phyloP scores from a whole-genome alignment of 2,329 filamentous ascomycete genomes.

The Penicillium olsonii region DNA sequence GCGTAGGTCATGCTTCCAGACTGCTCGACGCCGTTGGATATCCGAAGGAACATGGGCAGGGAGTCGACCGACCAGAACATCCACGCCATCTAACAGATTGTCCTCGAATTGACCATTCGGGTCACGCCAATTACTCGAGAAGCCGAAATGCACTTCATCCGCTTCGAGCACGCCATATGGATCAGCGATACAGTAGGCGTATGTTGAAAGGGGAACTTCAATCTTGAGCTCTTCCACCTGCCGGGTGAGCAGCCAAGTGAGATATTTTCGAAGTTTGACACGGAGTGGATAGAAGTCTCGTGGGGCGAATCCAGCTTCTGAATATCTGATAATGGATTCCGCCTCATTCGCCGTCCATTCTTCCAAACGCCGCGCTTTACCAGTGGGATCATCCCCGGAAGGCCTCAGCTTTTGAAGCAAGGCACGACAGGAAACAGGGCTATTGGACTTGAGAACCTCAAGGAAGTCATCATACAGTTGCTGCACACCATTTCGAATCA shows the following conservation, averaged over 20 bases:
- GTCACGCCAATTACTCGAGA: conserved; percentile 51
- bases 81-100: conserved; percentile 47
- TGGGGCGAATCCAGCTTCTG: conserved; percentile 52
- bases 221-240: conserved; percentile 52
- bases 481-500: conserved; percentile 41
- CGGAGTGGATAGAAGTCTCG: conserved; percentile 44
- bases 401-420: conserved; percentile 37
- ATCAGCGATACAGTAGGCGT: conserved; percentile 60
- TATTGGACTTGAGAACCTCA: conserved; percentile 38
- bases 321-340: conserved; percentile 39
- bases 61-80: conserved; percentile 59
- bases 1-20: conserved; percentile 53
- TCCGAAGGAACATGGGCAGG: conserved; percentile 61
- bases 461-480: conserved; percentile 37
- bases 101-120: conserved; percentile 41
- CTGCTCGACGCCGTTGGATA: conserved; percentile 56
- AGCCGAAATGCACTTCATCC: conserved; percentile 58
- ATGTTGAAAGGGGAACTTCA: conserved; percentile 53
- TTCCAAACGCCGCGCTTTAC: conserved; percentile 31
- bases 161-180: conserved; percentile 53
- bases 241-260: conserved; percentile 42
- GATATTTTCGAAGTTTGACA: conserved; percentile 39
- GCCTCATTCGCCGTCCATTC: conserved; percentile 37
- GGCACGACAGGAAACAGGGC: conserved; percentile 37
- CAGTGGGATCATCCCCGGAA: conserved; percentile 23